Evolutionary conservation across 2,329 filamentous ascomycete species (phyloP).

Genomic region (Blastomyces percursus): DNA sequence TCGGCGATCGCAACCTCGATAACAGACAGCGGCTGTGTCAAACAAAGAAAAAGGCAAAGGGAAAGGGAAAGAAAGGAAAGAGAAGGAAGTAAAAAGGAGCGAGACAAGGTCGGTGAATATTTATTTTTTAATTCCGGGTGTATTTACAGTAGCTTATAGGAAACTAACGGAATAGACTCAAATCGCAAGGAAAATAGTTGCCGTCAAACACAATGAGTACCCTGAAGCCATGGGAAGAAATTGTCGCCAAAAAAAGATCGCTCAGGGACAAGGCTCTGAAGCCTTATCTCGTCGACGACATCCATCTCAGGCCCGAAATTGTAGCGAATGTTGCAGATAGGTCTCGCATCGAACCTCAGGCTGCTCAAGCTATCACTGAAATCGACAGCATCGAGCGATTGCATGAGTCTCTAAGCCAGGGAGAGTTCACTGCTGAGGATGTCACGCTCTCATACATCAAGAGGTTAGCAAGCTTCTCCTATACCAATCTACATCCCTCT

Average conservation of each 20-base stretch:
- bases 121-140: not conserved
- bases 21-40: too few relatives aligned
- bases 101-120: not conserved
- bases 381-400: conserved; percentile 8
- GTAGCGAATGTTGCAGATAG: conserved; percentile 5
- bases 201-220: not conserved
- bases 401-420: not conserved
- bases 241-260: conserved; percentile 7
- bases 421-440: conserved; percentile 16
- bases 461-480: conserved; percentile 8
- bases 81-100: not conserved
- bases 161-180: not conserved
- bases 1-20: not conserved
- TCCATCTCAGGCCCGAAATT: conserved; percentile 4
- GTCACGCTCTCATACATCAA: conserved; percentile 20
- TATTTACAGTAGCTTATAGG: too few relatives aligned
- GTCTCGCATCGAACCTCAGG: conserved; percentile 6
- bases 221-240: conserved; percentile 5
- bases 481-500: not conserved
- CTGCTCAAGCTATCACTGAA: conserved; percentile 8
- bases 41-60: too few relatives aligned
- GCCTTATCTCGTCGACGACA: conserved; percentile 7
- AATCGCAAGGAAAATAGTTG: not conserved
- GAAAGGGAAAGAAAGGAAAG: too few relatives aligned
- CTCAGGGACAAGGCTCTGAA: conserved; percentile 5